These are phyloP conservation scores for Penicillium macrosclerotiorum DNA, from an alignment of 495 filamentous ascomycete genomes.

Conservation along the genomic window DNA sequence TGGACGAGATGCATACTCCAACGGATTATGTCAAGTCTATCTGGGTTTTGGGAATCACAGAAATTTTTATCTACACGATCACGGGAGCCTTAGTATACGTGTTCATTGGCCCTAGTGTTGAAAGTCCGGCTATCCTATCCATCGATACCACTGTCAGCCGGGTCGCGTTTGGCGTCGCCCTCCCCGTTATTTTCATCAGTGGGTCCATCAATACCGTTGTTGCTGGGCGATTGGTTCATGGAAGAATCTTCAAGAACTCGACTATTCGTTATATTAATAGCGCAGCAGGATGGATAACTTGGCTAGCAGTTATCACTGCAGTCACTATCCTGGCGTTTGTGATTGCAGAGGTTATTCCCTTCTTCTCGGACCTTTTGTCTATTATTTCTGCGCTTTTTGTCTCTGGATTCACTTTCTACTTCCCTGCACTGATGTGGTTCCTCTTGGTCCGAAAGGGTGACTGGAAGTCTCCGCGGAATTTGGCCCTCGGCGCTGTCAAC, in stretches of 20 bases:
- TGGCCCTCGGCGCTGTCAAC: slow-evolving; percentile 20
- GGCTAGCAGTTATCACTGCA: slow-evolving; percentile 51
- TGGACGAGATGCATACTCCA: too few species aligned
- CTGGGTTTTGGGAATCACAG: slow-evolving; percentile 54
- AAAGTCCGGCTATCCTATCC: slow-evolving; percentile 63
- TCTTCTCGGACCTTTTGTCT: slow-evolving; percentile 61
- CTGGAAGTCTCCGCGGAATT: slow-evolving; percentile 31
- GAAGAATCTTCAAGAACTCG: slow-evolving; percentile 51
- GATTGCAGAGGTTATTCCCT: slow-evolving; percentile 66
- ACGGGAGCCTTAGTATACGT: slow-evolving; percentile 66
- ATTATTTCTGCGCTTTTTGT: slow-evolving; percentile 48
- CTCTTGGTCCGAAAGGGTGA: slow-evolving; percentile 44
- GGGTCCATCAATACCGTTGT: slow-evolving; percentile 63
- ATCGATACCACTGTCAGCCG: slow-evolving; percentile 58
- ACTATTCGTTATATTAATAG: slow-evolving; percentile 57
- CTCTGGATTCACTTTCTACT: slow-evolving; percentile 28
- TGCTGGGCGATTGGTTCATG: slow-evolving; percentile 58
- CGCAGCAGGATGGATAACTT: slow-evolving; percentile 53
- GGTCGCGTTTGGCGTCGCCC: slow-evolving; percentile 67
- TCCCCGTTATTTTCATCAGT: slow-evolving; percentile 70
- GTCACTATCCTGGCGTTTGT: slow-evolving; percentile 63
- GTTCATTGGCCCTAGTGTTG: slow-evolving; percentile 64
- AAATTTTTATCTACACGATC: slow-evolving; percentile 64
- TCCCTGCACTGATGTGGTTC: slow-evolving; percentile 61
- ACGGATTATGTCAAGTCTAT: slow-evolving; percentile 61